phyloP scores from a whole-genome alignment of 2,329 filamentous ascomycete species.

The Cytospora mali region DNA sequence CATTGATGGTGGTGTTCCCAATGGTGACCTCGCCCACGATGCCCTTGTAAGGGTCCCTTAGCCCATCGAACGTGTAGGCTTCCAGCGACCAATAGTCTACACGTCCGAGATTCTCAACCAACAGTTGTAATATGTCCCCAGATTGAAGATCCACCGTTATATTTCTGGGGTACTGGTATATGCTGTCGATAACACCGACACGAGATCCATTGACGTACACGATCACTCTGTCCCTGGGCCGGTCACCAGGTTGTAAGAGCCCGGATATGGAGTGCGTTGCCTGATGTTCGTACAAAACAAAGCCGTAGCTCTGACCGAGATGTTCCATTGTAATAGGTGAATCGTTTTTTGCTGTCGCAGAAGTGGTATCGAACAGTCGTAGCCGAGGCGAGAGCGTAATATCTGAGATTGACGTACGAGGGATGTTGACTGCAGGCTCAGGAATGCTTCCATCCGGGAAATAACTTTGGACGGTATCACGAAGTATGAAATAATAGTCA shows the following conservation, averaged over 20 bases:
- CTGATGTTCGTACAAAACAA: slow-evolving; percentile 46
- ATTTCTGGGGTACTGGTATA: slow-evolving; percentile 39
- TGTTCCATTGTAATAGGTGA: slow-evolving; percentile 49
- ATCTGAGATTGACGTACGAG: slow-evolving; percentile 38
- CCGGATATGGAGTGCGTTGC: slow-evolving; percentile 36
- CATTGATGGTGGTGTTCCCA: slow-evolving; percentile 29
- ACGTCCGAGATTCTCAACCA: slow-evolving; percentile 55
- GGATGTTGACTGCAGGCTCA: slow-evolving; percentile 38
- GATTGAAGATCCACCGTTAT: slow-evolving; percentile 42
- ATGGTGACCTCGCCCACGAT: slow-evolving; percentile 48
- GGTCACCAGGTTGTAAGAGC: slow-evolving; percentile 44
- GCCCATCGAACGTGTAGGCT: slow-evolving; percentile 35
- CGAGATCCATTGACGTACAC: slow-evolving; percentile 49
- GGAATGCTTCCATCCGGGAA: slow-evolving; percentile 42
- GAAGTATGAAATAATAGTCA: slow-evolving; percentile 45
- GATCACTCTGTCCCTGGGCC: slow-evolving; percentile 48
- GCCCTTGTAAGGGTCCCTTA: slow-evolving; percentile 50
- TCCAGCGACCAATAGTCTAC: slow-evolving; percentile 43
- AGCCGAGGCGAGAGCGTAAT: slow-evolving; percentile 43
- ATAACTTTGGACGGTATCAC: slow-evolving; percentile 44
- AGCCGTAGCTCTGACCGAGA: slow-evolving; percentile 47
- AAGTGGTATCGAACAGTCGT: slow-evolving; percentile 42
- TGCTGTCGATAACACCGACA: slow-evolving; percentile 50
- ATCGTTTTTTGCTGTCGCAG: slow-evolving; percentile 31
- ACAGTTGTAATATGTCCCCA: slow-evolving; percentile 46